Base-by-base conservation (phyloP, 257 asterid species). In the Solanum neorickii region DNA sequence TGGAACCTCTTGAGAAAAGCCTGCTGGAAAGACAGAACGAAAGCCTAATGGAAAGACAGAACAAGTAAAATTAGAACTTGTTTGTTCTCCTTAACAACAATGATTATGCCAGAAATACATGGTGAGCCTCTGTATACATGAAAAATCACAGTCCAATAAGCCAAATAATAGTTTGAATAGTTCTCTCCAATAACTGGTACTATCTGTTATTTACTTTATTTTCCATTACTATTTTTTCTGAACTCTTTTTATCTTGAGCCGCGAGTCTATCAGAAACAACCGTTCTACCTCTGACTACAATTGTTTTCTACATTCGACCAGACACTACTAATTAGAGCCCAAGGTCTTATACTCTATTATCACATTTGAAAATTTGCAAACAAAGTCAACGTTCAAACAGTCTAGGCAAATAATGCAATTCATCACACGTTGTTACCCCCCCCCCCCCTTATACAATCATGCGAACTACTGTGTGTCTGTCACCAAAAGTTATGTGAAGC, bases 1-100 rank as follows among this genome's bases (percentile, higher is more conserved):
- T 49, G 89, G 82, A 84, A 65, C 42, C n/a, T 66, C 86, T 76
- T 77, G 62, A n/a, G 84, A 74, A 84, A 59, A 52, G 78, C 83
- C 73, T 82, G 35, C 27, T 39, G 35, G 44, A 18, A 13, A 82
- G 31, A 35, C 11, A 7, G 18, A 56, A 7, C 65, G n/a, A 84
- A 59, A 52, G 68, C 83, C 74, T 83, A 33, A 39, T 60, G 25
- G 44, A 20, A 13, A 82, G 33, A n/a, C 12, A 11, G 10, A 42
- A 65, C 25, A 16, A 39, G 80, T 47, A 27, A 70, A 82, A 49
- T 82, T 29, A 49, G 37, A 16, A 65, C n/a, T 82, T 87, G 83
- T 46, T 68, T 49, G 12, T 33, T 52, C 31, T 44, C 14, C 33
- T 35, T 87, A 31, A 82, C 46, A 85, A 20, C 21, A 66, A n/a